A percentile compares a stretch with the other conserved stretches of the same genome.
phyloP scores from a whole-genome alignment of 192 early-diverging fungal genomes.

The Phlyctochytrium arcticum region DNA sequence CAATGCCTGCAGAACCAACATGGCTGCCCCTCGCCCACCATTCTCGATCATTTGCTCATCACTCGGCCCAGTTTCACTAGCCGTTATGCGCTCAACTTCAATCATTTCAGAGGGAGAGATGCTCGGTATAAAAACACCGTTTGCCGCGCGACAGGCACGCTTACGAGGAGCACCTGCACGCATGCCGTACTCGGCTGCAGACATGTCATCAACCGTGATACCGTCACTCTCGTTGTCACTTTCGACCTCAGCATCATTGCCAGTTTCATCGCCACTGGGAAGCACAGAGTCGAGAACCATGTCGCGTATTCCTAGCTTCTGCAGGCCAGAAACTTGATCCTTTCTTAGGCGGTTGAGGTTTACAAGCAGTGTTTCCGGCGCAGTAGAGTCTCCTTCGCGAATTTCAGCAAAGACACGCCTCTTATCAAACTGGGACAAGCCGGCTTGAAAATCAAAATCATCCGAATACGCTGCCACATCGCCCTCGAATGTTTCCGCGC shows the following conservation, averaged over 20 bases:
- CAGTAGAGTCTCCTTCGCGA: constrained; percentile 58
- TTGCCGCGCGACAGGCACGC: constrained; percentile 5
- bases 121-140: constrained; percentile 53
- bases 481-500: constrained; percentile 4
- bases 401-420: constrained; percentile 66
- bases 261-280: constrained; percentile 40
- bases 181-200: constrained; percentile 8
- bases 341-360: constrained; percentile 54
- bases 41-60: constrained; percentile 76
- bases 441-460: constrained; percentile 49
- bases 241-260: constrained; percentile 48
- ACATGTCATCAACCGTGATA: neutral
- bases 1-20: constrained; percentile 69
- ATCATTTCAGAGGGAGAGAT: constrained; percentile 63
- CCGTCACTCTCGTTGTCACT: constrained; percentile 39
- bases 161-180: neutral
- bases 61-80: constrained; percentile 60
- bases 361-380: constrained; percentile 70
- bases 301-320: constrained; percentile 53
- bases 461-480: constrained; percentile 21
- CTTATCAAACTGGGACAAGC: constrained; percentile 57
- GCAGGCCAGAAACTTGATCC: constrained; percentile 16
- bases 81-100: constrained; percentile 58
- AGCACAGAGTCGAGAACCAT: constrained; percentile 59
- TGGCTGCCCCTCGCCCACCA: constrained; percentile 66